Evolutionary conservation across 495 filamentous ascomycete genomes (phyloP), one percentile per base, ranked within the genome.

Genomic region (Monascus purpureus): DNA sequence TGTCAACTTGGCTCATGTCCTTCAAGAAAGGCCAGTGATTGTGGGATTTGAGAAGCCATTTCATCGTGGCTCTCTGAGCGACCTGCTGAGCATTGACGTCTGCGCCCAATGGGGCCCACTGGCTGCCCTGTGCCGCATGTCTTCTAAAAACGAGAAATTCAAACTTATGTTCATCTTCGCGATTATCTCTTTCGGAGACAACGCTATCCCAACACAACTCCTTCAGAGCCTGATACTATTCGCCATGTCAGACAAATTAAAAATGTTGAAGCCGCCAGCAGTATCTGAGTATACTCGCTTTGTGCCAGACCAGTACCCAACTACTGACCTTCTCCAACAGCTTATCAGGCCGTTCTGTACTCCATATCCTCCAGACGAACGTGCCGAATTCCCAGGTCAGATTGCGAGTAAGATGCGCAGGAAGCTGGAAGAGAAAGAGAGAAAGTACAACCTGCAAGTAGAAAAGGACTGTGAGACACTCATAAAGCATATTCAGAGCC

Each of bases 121-220:
- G 12, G 52, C 60, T 20, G 40, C 42, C 13, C 38, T 59, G 2
- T 61, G 52, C 28, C 23, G 35, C 8, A 14, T 33, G 3, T 25
- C 29, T 8, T 8, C 26, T 3, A 2, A 6, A 4, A 17, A 49
- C 22, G 44, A 65, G 16, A 36, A 24, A 1, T 53, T 47, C 26
- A 19, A 29, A 8, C 35, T 70, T 2, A 67, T 67, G 52, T 70
- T 70, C 31, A 29, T 54, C 0, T 39, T 68, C 6, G 53, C 47
- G 0, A n/a, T 51, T 0, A 37, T 72, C 4, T 42, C 60, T 1
- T 72, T 61, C 29, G 12, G 42, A 6, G 19, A 40, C 2, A 23
- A 49, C 8, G 39, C 48, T 13, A n/a, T n/a, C n/a, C 32, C 61
- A 25, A 60, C 65, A 52, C 33, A 39, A 16, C 14, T 59, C 0